These are phyloP conservation scores for Phytophthora megakarya DNA, from an alignment of 352 stramenopile species.

Conservation along the genomic window DNA sequence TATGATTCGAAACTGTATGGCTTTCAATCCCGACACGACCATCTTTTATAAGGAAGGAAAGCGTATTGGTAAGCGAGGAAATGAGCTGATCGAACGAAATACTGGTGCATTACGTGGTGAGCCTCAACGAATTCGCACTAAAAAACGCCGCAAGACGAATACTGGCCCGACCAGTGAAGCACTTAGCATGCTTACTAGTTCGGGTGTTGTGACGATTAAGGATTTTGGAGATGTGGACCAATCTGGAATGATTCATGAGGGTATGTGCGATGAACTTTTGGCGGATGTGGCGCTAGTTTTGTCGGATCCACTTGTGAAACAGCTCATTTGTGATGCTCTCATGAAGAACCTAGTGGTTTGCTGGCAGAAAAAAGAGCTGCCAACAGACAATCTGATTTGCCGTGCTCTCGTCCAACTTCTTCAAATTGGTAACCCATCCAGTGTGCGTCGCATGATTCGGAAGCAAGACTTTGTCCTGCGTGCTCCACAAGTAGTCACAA, in stretches of 20 bases:
- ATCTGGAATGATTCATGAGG: conserved; percentile 83
- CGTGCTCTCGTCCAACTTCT: conserved; percentile 84
- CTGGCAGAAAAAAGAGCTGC: conserved; percentile 68
- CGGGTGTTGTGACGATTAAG: conserved; percentile 63
- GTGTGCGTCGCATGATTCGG: conserved; percentile 82
- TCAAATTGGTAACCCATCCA: conserved; percentile 80
- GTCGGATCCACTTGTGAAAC: conserved; percentile 78
- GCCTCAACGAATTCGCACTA: conserved; percentile 74
- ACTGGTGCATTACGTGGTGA: conserved; percentile 63
- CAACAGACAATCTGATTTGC: conserved; percentile 83
- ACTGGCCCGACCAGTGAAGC: conserved; percentile 51
- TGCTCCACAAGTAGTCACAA: conserved; percentile 77
- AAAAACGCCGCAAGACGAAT: conserved; percentile 75
- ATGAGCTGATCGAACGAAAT: conserved; percentile 80
- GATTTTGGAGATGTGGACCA: conserved; percentile 77
- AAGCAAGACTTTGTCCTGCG: conserved; percentile 85
- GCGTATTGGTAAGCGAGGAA: conserved; percentile 79
- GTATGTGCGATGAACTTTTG: conserved; percentile 76
- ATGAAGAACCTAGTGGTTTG: conserved; percentile 69
- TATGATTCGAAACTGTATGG: conserved; percentile 89
- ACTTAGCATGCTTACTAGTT: conserved; percentile 75
- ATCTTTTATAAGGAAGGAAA: conserved; percentile 91
- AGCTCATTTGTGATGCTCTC: conserved; percentile 75
- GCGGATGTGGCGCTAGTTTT: conserved; percentile 81
- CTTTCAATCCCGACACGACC: conserved; percentile 85